These are phyloP conservation scores for Echeveria elegans DNA, from an alignment of 164 flowering plant genomes.

Conservation along the genomic window DNA sequence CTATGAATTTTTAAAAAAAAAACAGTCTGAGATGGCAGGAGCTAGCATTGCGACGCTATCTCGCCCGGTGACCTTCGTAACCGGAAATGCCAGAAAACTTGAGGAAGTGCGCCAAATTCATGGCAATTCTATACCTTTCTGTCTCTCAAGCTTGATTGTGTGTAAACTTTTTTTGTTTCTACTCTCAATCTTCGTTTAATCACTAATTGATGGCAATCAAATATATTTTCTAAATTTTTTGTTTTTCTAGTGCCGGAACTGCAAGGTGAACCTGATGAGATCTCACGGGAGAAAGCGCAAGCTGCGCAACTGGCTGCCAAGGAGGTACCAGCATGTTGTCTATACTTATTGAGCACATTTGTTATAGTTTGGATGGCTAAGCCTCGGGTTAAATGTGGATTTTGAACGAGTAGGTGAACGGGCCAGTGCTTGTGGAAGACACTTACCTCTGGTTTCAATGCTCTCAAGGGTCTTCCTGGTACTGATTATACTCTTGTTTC, in stretches of 20 bases:
- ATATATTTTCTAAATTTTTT: not conserved
- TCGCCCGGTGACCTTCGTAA: conserved; percentile 88
- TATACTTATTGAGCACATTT: not conserved
- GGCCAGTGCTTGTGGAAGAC: conserved; percentile 93
- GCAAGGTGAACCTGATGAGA: conserved; percentile 95
- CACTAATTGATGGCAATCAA: not conserved
- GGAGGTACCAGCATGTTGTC: conserved; percentile 35
- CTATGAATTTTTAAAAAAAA: no score
- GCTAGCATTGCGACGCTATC: conserved; percentile 19
- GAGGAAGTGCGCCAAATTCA: conserved; percentile 83
- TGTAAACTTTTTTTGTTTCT: conserved; percentile 21
- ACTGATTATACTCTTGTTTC: not conserved
- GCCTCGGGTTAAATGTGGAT: not conserved
- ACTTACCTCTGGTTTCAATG: conserved; percentile 95
- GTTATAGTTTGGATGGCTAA: not conserved
- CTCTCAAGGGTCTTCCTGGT: conserved; percentile 89
- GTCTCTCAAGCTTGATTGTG: conserved; percentile 73
- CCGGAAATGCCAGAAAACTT: conserved; percentile 91
- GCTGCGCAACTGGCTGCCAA: conserved; percentile 77
- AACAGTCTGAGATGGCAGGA: conserved; percentile 3
- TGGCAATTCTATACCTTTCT: conserved; percentile 80
- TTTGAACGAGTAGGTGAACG: conserved; percentile 50
- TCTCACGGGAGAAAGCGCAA: conserved; percentile 92
- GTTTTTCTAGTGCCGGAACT: conserved; percentile 68
- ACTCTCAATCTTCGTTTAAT: not conserved